Evolutionary conservation across 1,284 basidiomycete species (phyloP), one percentile per base, ranked within the genome.

Genomic region (Chondrostereum purpureum): DNA sequence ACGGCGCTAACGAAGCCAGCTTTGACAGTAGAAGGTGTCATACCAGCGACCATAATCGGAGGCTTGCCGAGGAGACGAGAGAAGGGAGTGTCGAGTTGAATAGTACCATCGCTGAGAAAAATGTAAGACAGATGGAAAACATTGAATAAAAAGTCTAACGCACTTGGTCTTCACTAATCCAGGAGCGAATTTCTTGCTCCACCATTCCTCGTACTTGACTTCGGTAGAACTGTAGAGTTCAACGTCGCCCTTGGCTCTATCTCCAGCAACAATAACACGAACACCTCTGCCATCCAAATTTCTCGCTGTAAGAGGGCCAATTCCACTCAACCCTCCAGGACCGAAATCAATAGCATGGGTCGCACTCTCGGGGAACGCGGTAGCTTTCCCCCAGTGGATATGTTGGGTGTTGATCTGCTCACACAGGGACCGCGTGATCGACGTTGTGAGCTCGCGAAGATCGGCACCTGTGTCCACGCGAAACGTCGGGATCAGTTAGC

Each of bases 1-100:
- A 95, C 79, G 5, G 95, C 93, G 49, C 84, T 82, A 54, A 96
- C 92, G 63, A 96, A 92, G 36, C 91, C 91, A 42, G 86, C 86
- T 59, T 92, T 86, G 52, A 97, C 93, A 17, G 93, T 97, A 1
- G 84, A 86, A 1, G 93, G 93, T 0, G 93, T 96, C 96, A 99
- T 99, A 53, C 95, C 96, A 40, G 92, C 92, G 39, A 99, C 92
- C 93, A 97, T 98, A 65, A 99, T 86, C 14, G 95, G 95, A 1
- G 95, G 83, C 69, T 97, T 97, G 55, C 92, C 92, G 27, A 98
- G 70, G 42, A 98, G 78, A 51, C 95, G 88, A 45, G 94, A 96
- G 76, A 96, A 95, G 4, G 92, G 88, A 0, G 95, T 98, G 65
- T 99, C 93, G 57, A 99, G 77, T 61, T 94, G 84, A 46, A 97